phyloP scores from a whole-genome alignment of 1,139 yeast species.

The Debaryomycetaceae sp. region DNA sequence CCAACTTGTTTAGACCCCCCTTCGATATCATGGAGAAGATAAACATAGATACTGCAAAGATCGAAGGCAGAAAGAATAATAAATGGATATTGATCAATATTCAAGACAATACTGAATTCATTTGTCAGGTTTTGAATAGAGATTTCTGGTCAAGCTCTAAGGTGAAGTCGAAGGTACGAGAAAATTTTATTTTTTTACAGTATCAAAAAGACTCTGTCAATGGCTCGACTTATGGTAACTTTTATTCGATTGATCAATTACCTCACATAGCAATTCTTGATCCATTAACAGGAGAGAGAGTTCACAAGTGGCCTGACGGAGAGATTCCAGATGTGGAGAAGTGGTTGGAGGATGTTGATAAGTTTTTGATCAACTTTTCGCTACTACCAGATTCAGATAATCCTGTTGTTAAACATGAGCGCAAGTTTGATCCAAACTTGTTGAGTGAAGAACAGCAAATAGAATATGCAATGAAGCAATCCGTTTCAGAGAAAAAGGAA shows the following conservation, averaged over 20 bases:
- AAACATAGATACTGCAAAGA: conserved; percentile 69
- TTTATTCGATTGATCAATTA: conserved; percentile 60
- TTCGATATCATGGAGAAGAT: conserved; percentile 75
- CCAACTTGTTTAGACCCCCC: conserved; percentile 86
- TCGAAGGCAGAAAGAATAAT: conserved; percentile 54
- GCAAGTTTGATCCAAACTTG: conserved; percentile 53
- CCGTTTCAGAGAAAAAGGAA: conserved; percentile 35
- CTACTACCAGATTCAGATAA: conserved; percentile 63
- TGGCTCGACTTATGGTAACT: conserved; percentile 67
- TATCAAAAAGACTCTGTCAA: conserved; percentile 73
- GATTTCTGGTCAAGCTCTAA: conserved; percentile 85
- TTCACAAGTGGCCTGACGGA: conserved; percentile 47
- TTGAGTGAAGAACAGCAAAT: conserved; percentile 84
- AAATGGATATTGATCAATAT: conserved; percentile 88
- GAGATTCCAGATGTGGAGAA: conserved; percentile 52
- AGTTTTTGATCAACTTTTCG: conserved; percentile 61
- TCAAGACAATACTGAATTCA: conserved; percentile 80
- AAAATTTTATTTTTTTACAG: conserved; percentile 75
- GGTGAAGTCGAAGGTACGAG: conserved; percentile 61
- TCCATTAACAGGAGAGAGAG: conserved; percentile 60
- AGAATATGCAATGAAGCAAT: conserved; percentile 70
- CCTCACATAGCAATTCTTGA: conserved; percentile 94
- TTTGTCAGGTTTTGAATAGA: conserved; percentile 85
- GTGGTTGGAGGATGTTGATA: conserved; percentile 61
- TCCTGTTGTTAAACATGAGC: conserved; percentile 60